Base-by-base conservation (phyloP, 2,329 filamentous ascomycete genomes). In the Aspergillus terreus region DNA sequence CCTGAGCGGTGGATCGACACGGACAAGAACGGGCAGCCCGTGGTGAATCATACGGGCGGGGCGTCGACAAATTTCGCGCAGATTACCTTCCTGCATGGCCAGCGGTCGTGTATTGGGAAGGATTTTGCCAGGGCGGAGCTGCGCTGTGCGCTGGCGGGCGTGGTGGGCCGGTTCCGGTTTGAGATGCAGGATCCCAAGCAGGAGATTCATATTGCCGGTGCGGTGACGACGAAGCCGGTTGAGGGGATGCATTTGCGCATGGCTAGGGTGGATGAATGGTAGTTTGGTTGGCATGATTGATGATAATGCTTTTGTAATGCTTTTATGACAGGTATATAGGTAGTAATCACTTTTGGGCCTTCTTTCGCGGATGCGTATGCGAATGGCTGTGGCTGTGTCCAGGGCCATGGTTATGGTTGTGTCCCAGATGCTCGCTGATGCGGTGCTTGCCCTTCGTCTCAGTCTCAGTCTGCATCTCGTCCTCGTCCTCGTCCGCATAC, bases 1-100 rank as follows among this genome's bases (percentile, higher is more conserved):
- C 91, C 91, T 0, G 89, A 91, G 36, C 78, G 89, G 12, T 92
- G 88, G 88, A 77, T 86, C 73, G 47, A 76, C 65, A 30, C 78
- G 72, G 21, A 81, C 76, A 48, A 86, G 83, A 76, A 83, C 58
- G 78, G 74, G 2, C 60, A 68, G 4, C 65, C 49, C 4, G 57
- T 61, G 3, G 76, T 76, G 4, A 84, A 84, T 51, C 83, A 82
- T 50, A 83, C 81, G 25, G 71, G 71, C 2, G 70, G 71, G 0
- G 68, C 71, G 2, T 58, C 60, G 14, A 72, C 64, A 1, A 72
- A 72, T 43, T 73, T 64, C 41, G 68, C 68, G 1, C 65, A 69
- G 51, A 69, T 73, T 32, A 72, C 69, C 0, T 75, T 72, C 53
- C 50, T 71, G 51, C 71, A 71, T 56, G 72, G 70, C 0, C 71